Evolutionary conservation across 2,329 filamentous ascomycete species (phyloP).

Genomic region (Aspergillus chevalieri): DNA sequence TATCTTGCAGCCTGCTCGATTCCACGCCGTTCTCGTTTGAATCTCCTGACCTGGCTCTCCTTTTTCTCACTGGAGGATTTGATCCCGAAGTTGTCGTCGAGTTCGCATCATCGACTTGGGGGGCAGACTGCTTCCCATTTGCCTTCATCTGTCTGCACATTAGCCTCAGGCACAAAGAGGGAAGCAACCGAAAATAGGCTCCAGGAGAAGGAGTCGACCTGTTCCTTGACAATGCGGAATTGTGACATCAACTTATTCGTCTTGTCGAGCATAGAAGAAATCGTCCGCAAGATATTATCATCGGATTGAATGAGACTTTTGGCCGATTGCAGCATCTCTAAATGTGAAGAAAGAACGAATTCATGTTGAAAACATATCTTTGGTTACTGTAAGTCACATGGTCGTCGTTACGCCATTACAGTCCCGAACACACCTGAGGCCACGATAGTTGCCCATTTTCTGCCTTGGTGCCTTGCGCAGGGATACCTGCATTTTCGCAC

Average conservation of each 20-base stretch:
- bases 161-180: not conserved
- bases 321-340: conserved; percentile 32
- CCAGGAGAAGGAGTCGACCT: conserved; percentile 25
- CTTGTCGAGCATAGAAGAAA: conserved; percentile 34
- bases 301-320: conserved; percentile 23
- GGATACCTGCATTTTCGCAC: not conserved
- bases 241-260: conserved; percentile 34
- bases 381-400: not conserved
- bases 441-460: conserved; percentile 11
- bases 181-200: not conserved
- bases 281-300: conserved; percentile 21
- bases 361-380: conserved; percentile 39
- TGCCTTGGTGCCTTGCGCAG: not conserved
- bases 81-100: not conserved
- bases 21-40: not conserved
- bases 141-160: not conserved
- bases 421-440: conserved; percentile 14
- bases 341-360: conserved; percentile 33
- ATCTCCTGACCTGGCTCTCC: not conserved
- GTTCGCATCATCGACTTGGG: conserved; percentile 2
- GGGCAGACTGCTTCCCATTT: not conserved
- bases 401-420: too few species aligned
- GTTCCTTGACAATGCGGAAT: conserved; percentile 27
- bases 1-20: conserved; percentile 1
- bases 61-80: not conserved